Evolutionary conservation across 768 basidiomycete genomes (phyloP).

Genomic region (Collybia sp.): DNA sequence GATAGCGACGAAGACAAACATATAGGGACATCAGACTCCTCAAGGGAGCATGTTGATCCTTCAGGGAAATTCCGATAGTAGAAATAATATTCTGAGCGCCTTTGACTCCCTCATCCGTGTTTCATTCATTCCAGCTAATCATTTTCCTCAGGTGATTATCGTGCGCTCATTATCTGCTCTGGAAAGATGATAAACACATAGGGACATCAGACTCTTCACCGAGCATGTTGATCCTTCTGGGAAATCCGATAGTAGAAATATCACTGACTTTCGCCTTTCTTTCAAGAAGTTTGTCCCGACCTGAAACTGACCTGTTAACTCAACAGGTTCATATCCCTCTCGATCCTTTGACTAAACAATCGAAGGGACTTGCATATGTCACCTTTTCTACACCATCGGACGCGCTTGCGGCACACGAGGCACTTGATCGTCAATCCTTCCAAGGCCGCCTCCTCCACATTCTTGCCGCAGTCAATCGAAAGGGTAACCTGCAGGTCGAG

Average conservation of each 20-base stretch:
- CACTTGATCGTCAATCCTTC: conserved; percentile 79
- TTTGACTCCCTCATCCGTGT: not conserved
- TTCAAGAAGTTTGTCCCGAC: not conserved
- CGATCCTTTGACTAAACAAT: conserved; percentile 37
- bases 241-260: conserved; percentile 49
- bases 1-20: conserved; percentile 35
- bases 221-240: conserved; percentile 28
- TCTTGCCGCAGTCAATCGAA: conserved; percentile 75
- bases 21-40: conserved; percentile 58
- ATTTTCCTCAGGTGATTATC: not conserved
- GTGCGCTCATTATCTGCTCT: not conserved
- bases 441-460: conserved; percentile 92
- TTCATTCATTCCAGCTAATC: conserved; percentile 6
- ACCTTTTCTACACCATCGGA: conserved; percentile 34
- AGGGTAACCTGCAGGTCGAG: conserved; percentile 36
- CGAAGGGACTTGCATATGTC: conserved; percentile 50
- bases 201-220: conserved; percentile 52
- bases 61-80: conserved; percentile 40
- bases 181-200: conserved; percentile 43
- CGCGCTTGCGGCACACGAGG: conserved; percentile 66
- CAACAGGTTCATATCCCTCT: conserved; percentile 45
- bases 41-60: conserved; percentile 27
- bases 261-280: not conserved
- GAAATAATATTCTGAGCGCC: conserved; percentile 23
- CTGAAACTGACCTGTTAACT: conserved; percentile 8